Conservation (phyloP, 176 grass and related monocot species). For the Aechmea fasciata region DNA sequence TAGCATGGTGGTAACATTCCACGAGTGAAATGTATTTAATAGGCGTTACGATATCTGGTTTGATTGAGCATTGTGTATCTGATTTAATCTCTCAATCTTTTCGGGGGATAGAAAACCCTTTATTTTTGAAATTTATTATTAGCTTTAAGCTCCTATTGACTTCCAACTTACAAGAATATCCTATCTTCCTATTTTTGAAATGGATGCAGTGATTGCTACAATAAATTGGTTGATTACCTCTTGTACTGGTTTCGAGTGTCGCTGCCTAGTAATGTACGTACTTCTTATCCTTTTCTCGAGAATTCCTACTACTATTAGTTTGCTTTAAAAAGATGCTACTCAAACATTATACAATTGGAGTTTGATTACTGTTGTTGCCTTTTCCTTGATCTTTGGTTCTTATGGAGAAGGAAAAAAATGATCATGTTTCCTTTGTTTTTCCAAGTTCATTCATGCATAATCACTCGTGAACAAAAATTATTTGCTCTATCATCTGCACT, state of each 20-base stretch:
- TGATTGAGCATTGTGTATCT: background rate
- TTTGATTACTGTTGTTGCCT: too few relatives aligned
- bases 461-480: too few relatives aligned
- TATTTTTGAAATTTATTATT: background rate
- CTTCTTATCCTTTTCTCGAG: background rate
- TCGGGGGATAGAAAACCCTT: background rate
- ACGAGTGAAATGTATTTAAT: too few relatives aligned
- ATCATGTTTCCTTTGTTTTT: too few relatives aligned
- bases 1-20: too few relatives aligned
- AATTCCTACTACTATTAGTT: conserved; percentile 1
- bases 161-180: background rate
- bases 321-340: background rate
- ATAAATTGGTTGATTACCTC: conserved; percentile 63
- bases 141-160: background rate
- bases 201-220: conserved; percentile 78
- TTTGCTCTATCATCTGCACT: too few relatives aligned
- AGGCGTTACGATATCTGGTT: background rate
- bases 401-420: too few relatives aligned
- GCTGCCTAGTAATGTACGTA: conserved; percentile 54
- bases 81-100: background rate
- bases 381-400: too few relatives aligned
- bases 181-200: conserved; percentile 18
- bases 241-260: conserved; percentile 85
- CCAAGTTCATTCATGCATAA: too few relatives aligned
- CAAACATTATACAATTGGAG: background rate